Percentiles rank a stretch among this genome's conserved stretches.
Conservation (phyloP, 192 early-diverging fungal species). For the Ambispora gerdemannii region DNA sequence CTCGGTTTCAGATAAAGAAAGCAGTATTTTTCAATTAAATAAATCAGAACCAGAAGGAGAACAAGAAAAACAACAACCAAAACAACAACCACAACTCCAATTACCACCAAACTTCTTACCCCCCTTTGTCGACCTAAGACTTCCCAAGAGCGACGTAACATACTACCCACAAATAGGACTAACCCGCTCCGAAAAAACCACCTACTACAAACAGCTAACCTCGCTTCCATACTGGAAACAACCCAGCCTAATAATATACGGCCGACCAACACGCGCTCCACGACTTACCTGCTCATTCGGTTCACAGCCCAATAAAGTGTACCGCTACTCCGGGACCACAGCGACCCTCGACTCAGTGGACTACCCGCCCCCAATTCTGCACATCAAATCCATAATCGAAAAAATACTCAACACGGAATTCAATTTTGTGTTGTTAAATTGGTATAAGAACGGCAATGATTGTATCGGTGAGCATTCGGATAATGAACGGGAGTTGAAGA, state of each 20-base stretch:
- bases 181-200: background rate
- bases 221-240: conserved; percentile 24
- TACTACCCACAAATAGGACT: conserved; percentile 10
- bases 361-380: conserved; percentile 1
- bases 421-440: conserved; percentile 30
- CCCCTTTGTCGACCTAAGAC: background rate
- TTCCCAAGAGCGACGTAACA: conserved; percentile 12
- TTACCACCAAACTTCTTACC: no score
- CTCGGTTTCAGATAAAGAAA: no score
- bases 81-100: no score
- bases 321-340: conserved; percentile 18
- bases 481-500: conserved; percentile 10
- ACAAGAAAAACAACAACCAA: no score
- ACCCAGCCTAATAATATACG: conserved; percentile 24
- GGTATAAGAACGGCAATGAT: conserved; percentile 26
- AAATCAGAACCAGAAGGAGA: no score
- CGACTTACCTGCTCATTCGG: conserved; percentile 20
- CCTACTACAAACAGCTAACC: background rate
- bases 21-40: no score
- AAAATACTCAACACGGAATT: conserved; percentile 1
- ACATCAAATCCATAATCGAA: conserved; percentile 24
- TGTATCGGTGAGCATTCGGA: conserved; percentile 26
- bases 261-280: conserved; percentile 3
- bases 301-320: conserved; percentile 15
- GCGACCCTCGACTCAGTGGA: conserved; percentile 3